phyloP scores from a whole-genome alignment of 176 grass and related monocot genomes.

The Cenchrus purpureus region DNA sequence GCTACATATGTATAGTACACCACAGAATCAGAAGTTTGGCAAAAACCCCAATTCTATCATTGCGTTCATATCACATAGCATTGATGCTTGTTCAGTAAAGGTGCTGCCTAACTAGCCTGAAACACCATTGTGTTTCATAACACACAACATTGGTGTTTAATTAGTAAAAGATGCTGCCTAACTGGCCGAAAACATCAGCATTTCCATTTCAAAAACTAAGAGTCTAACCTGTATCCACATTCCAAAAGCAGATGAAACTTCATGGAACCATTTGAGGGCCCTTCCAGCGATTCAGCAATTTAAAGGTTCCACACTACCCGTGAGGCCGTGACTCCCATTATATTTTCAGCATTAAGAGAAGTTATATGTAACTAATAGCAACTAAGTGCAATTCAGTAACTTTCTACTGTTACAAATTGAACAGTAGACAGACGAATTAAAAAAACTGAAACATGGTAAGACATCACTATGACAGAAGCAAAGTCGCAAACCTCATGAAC shows the following conservation, averaged over 20 bases:
- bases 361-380: neutral
- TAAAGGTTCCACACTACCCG: neutral
- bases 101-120: constrained; percentile 5
- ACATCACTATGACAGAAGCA: constrained; percentile 7
- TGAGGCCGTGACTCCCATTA: neutral
- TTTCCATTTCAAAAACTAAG: neutral
- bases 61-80: neutral
- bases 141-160: neutral
- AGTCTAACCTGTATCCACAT: neutral
- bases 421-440: neutral
- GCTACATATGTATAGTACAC: neutral
- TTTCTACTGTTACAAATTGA: neutral
- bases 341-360: neutral
- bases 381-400: neutral
- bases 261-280: neutral
- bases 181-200: neutral
- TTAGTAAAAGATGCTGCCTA: neutral
- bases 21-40: neutral
- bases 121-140: neutral
- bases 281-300: constrained; percentile 3
- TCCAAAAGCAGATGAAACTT: neutral
- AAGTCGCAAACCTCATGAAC: neutral
- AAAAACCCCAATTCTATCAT: neutral
- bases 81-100: neutral
- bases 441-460: neutral